Evolutionary conservation across 768 basidiomycete genomes (phyloP).

Genomic region (Suillus occidentalis): DNA sequence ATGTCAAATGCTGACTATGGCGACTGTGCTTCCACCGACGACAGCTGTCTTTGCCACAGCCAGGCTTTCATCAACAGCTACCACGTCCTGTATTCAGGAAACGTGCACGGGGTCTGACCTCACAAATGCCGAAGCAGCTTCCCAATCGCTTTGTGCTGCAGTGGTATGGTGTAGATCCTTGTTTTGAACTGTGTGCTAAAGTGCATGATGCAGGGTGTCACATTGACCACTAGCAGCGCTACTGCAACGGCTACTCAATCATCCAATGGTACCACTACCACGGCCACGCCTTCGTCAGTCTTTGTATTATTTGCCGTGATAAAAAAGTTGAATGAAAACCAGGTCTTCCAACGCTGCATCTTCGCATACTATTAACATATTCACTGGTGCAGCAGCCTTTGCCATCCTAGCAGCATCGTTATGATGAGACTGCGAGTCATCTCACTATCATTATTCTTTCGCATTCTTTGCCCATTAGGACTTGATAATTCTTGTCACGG

Average conservation of each 20-base stretch:
- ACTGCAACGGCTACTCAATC: constrained; percentile 22
- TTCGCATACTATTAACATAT: constrained; percentile 10
- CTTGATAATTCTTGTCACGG: neutral
- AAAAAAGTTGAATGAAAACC: neutral
- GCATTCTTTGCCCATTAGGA: constrained; percentile 1
- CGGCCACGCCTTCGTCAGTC: constrained; percentile 13
- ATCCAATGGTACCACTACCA: constrained; percentile 12
- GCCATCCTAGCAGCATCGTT: constrained; percentile 16
- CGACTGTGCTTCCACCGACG: constrained; percentile 49
- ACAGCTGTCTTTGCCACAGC: constrained; percentile 57
- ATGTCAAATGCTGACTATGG: constrained; percentile 42
- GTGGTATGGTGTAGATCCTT: constrained; percentile 43
- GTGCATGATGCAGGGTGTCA: constrained; percentile 47
- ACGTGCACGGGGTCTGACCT: constrained; percentile 52
- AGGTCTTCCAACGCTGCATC: constrained; percentile 6
- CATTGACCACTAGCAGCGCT: constrained; percentile 38
- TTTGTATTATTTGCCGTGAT: neutral
- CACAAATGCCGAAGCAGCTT: constrained; percentile 37
- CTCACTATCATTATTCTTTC: neutral
- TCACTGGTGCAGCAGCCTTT: constrained; percentile 14
- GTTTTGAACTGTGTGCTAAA: constrained; percentile 3
- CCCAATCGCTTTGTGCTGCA: constrained; percentile 44
- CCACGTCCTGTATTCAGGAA: constrained; percentile 47
- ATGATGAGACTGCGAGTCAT: constrained; percentile 4
- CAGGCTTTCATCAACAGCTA: constrained; percentile 42